Evolutionary conservation across 345 rosid genomes (phyloP).

Genomic region (Lenwebbia sp.): DNA sequence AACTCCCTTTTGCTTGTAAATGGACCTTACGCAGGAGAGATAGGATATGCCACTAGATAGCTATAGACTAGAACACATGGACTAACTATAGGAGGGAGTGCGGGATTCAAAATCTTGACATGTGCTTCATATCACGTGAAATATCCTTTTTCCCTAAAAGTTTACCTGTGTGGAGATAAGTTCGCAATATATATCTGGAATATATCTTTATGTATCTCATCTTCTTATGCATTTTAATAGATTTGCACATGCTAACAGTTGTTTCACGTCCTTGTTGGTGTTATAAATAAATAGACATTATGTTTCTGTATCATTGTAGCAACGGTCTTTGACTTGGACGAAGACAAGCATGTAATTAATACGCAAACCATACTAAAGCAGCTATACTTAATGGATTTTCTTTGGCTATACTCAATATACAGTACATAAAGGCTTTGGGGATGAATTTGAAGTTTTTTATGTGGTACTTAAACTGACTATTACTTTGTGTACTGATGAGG

Average conservation of each 20-base stretch:
- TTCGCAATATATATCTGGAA: background rate
- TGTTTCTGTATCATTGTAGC: background rate
- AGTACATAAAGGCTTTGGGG: background rate
- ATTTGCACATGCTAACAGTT: background rate
- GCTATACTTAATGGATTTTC: background rate
- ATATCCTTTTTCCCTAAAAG: background rate
- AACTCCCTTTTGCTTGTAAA: background rate
- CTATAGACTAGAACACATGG: background rate
- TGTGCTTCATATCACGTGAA: background rate
- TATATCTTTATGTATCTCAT: background rate
- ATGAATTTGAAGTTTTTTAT: background rate
- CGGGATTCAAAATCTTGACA: background rate
- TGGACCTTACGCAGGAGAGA: background rate
- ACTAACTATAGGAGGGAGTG: background rate
- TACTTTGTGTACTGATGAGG: background rate
- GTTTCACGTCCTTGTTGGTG: background rate
- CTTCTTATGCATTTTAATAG: background rate
- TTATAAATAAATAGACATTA: background rate
- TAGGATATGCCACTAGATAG: background rate
- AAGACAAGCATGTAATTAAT: background rate
- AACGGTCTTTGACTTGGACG: background rate
- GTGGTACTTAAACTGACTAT: background rate
- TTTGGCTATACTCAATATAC: background rate
- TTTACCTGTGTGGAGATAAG: background rate
- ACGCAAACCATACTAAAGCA: background rate